Percentiles rank a stretch among this genome's conserved stretches.
phyloP scores from a whole-genome alignment of 2,329 filamentous ascomycete genomes.

The Cladobotryum mycophilum region DNA sequence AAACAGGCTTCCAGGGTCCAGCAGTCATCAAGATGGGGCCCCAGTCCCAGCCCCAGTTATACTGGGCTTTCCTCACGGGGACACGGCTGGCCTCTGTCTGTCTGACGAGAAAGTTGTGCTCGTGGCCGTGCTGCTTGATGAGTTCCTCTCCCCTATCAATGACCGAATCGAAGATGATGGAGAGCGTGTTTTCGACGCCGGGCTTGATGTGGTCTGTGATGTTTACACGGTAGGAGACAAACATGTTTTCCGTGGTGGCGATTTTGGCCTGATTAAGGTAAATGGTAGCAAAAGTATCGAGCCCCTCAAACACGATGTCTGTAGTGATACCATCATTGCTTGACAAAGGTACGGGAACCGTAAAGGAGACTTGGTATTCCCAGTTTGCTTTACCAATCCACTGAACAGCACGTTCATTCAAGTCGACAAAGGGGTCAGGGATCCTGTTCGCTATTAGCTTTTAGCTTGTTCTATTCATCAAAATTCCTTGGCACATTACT shows the following conservation, averaged over 20 bases:
- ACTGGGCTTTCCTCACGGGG: conserved; percentile 55
- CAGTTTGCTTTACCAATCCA: conserved; percentile 60
- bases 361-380: conserved; percentile 45
- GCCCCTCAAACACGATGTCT: conserved; percentile 55
- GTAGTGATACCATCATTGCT: conserved; percentile 12
- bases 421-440: conserved; percentile 51
- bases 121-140: conserved; percentile 43
- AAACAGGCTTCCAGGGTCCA: conserved; percentile 61
- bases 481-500: conserved; percentile 18
- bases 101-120: conserved; percentile 48
- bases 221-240: conserved; percentile 49
- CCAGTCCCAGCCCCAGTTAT: conserved; percentile 69
- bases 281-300: conserved; percentile 58
- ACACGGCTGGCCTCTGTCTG: conserved; percentile 36
- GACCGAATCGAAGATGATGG: conserved; percentile 53
- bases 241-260: conserved; percentile 57
- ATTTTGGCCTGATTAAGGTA: conserved; percentile 48
- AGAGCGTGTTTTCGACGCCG: conserved; percentile 37
- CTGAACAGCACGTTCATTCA: conserved; percentile 53
- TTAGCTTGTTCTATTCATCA: not conserved
- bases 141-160: conserved; percentile 45
- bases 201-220: conserved; percentile 37
- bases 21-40: conserved; percentile 57
- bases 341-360: not conserved
- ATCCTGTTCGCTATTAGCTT: conserved; percentile 28